phyloP scores from a whole-genome alignment of 768 basidiomycete species.

The Cubamyces sp. region DNA sequence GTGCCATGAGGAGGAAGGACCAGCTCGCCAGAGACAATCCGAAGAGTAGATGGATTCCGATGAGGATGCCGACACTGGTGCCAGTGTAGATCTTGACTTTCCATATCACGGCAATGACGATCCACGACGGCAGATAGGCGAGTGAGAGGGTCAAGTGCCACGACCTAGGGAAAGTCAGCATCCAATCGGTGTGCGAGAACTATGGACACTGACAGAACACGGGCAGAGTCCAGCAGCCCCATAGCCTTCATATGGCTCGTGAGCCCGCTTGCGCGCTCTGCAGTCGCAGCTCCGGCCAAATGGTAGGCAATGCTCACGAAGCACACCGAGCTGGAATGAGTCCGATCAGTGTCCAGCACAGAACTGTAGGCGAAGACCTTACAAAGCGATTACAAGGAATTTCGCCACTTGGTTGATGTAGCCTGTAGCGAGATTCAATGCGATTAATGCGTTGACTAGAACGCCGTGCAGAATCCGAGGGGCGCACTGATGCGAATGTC shows the following conservation, averaged over 20 bases:
- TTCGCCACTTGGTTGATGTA: constrained; percentile 63
- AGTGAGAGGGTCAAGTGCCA: constrained; percentile 73
- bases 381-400: constrained; percentile 70
- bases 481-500: constrained; percentile 57
- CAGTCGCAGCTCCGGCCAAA: constrained; percentile 67
- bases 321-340: constrained; percentile 55
- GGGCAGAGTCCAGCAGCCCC: constrained; percentile 75
- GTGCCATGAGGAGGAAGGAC: constrained; percentile 69
- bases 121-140: constrained; percentile 77
- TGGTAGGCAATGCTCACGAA: constrained; percentile 79
- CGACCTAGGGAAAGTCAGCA: constrained; percentile 33
- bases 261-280: constrained; percentile 63
- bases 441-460: no score
- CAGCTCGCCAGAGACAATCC: constrained; percentile 71
- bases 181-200: not conserved
- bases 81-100: constrained; percentile 62
- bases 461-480: no score
- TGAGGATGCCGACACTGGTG: constrained; percentile 60
- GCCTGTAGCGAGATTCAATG: constrained; percentile 38
- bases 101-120: constrained; percentile 66
- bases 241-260: constrained; percentile 80
- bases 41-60: constrained; percentile 65
- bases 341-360: not conserved
- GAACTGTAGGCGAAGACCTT: constrained; percentile 36
- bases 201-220: constrained; percentile 50